Percentiles rank a stretch among this genome's conserved stretches.
These are phyloP conservation scores for Xylariaceae sp. DNA, from an alignment of 2,329 filamentous ascomycete genomes.

Conservation along the genomic window DNA sequence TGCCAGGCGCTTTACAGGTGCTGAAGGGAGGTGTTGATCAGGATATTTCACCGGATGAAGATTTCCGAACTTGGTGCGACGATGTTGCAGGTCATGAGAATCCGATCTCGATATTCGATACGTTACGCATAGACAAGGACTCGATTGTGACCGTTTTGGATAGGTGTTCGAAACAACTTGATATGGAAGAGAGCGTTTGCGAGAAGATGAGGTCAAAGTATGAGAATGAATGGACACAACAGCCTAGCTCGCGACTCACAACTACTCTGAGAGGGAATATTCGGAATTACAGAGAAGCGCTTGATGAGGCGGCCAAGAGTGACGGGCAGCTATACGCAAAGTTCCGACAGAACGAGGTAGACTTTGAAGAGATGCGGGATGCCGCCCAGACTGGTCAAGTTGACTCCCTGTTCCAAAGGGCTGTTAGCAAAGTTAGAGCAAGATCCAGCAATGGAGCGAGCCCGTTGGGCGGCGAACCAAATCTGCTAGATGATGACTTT, in stretches of 20 bases:
- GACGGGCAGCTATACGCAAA: constrained; percentile 83
- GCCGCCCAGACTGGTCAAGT: constrained; percentile 86
- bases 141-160: constrained; percentile 74
- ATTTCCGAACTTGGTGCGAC: constrained; percentile 92
- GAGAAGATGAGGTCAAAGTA: constrained; percentile 99
- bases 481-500: constrained; percentile 89
- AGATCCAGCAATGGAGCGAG: constrained; percentile 64
- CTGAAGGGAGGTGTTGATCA: constrained; percentile 92
- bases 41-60: constrained; percentile 83
- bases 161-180: constrained; percentile 81
- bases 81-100: constrained; percentile 86
- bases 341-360: constrained; percentile 79
- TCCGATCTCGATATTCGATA: constrained; percentile 78
- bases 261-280: constrained; percentile 86
- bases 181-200: constrained; percentile 96
- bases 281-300: constrained; percentile 81
- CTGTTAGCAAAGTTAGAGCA: constrained; percentile 76
- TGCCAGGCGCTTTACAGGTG: constrained; percentile 87
- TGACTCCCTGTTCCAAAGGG: constrained; percentile 85
- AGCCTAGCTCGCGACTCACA: constrained; percentile 88
- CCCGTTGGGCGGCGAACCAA: constrained; percentile 67
- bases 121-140: constrained; percentile 75
- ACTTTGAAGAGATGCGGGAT: constrained; percentile 93
- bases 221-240: constrained; percentile 93
- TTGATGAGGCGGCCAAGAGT: constrained; percentile 86